These are phyloP conservation scores for Calonectria pseudoturangicola DNA, from an alignment of 2,329 filamentous ascomycete species.

Conservation along the genomic window DNA sequence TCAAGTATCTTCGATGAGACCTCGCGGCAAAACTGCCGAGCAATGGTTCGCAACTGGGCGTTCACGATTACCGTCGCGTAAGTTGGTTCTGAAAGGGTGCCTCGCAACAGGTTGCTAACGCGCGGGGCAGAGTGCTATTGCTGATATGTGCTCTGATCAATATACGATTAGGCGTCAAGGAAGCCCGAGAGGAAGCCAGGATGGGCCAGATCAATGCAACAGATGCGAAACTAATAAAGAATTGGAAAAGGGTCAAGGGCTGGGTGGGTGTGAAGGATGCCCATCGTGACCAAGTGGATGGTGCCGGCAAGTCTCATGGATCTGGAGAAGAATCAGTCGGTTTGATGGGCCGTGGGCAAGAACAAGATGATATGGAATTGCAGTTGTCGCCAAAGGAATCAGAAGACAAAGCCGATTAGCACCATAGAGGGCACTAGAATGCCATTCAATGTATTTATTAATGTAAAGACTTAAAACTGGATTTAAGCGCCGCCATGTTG, in stretches of 20 bases:
- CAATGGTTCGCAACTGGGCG: conserved; percentile 28
- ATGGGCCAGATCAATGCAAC: conserved; percentile 1
- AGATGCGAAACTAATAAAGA: conserved; percentile 7
- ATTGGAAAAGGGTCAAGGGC: conserved; percentile 1
- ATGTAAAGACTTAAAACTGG: no score
- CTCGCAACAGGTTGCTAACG: neutral
- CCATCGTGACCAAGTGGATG: neutral
- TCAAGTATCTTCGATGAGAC: conserved; percentile 28
- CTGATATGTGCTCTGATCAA: conserved; percentile 19
- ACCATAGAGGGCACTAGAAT: no score
- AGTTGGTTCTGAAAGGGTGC: neutral
- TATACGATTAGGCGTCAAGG: conserved; percentile 22
- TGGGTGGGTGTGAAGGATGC: conserved; percentile 6
- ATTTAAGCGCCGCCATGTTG: no score
- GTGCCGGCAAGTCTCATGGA: neutral
- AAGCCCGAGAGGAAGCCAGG: conserved; percentile 14
- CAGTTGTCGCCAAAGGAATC: neutral
- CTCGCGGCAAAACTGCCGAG: conserved; percentile 17
- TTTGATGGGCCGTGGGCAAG: conserved; percentile 10
- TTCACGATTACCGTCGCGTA: conserved; percentile 22
- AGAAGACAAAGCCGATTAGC: conserved; percentile 15
- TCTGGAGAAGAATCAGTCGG: conserved; percentile 11
- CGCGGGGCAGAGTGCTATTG: conserved; percentile 16
- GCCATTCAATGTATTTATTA: no score
- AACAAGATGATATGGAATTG: conserved; percentile 18